Evolutionary conservation across 2,329 filamentous ascomycete species (phyloP).

Genomic region (Sarocladium oryzae): DNA sequence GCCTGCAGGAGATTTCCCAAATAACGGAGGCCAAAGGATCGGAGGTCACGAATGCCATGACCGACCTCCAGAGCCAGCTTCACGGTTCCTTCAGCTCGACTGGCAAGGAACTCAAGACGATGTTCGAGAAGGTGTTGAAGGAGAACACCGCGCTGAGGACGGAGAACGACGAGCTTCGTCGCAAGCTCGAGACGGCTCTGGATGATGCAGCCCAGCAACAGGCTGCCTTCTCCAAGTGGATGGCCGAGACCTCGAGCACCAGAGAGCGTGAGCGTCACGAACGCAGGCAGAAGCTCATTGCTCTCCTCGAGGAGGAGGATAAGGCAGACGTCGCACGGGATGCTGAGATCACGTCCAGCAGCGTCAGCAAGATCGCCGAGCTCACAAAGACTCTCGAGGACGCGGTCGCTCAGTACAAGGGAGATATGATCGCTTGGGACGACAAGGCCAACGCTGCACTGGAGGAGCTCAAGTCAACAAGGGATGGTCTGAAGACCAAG

Average conservation of each 20-base stretch:
- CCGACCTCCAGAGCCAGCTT: constrained; percentile 76
- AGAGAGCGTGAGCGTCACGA: constrained; percentile 1
- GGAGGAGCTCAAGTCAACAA: constrained; percentile 63
- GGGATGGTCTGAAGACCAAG: constrained; percentile 72
- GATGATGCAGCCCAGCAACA: constrained; percentile 22
- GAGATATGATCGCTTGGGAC: constrained; percentile 70
- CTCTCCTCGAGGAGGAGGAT: constrained; percentile 6
- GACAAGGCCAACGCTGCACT: constrained; percentile 62
- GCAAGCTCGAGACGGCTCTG: constrained; percentile 66
- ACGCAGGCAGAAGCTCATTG: constrained; percentile 52
- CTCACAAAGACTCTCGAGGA: constrained; percentile 60
- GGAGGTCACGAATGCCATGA: constrained; percentile 80
- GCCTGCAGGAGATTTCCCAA: constrained; percentile 72
- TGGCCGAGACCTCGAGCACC: background rate
- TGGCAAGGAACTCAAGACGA: constrained; percentile 75
- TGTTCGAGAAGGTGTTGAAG: constrained; percentile 75
- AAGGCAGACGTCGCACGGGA: background rate
- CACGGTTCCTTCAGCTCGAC: constrained; percentile 78
- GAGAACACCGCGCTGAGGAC: constrained; percentile 70
- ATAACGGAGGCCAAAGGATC: constrained; percentile 85
- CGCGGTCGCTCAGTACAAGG: constrained; percentile 58
- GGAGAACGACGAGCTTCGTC: constrained; percentile 67
- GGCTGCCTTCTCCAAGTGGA: constrained; percentile 4
- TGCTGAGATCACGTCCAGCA: constrained; percentile 1
- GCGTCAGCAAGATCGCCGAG: constrained; percentile 35